phyloP scores from a whole-genome alignment of 257 asterid genomes.

The Solanum chiquidenum region DNA sequence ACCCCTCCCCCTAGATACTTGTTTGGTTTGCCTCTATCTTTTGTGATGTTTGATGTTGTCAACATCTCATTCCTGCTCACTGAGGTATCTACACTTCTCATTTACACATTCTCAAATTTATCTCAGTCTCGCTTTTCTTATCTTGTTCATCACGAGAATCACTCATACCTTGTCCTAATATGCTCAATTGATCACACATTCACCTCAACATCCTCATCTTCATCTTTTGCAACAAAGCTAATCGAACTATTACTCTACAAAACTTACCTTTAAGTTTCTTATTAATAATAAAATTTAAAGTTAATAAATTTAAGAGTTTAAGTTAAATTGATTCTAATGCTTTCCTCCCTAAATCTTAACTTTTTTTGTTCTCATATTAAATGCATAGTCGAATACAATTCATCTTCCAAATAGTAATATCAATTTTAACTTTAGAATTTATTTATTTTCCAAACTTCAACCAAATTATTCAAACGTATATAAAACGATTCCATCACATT shows the following conservation, averaged over 20 bases:
- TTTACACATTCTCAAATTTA: neutral
- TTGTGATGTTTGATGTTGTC: neutral
- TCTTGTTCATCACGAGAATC: neutral
- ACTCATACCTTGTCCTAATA: neutral
- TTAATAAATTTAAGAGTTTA: no score
- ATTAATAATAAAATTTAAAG: neutral
- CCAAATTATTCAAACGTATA: neutral
- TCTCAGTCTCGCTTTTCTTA: fast-evolving
- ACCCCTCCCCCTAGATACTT: neutral
- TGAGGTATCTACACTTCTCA: neutral
- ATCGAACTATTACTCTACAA: neutral
- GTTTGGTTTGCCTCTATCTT: neutral
- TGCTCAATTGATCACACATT: neutral
- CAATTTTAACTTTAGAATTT: neutral
- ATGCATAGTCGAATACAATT: neutral
- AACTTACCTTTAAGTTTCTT: neutral
- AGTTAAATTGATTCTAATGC: neutral
- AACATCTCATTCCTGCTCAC: neutral
- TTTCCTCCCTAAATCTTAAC: neutral
- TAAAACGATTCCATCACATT: neutral
- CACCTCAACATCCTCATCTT: neutral
- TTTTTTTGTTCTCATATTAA: neutral
- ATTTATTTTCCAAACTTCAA: neutral
- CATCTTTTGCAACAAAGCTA: neutral
- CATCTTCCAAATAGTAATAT: neutral